Percentiles rank a stretch among this genome's conserved stretches.
These are phyloP conservation scores for Nepenthes mirabilis DNA, from an alignment of 148 eudicot species.

Conservation along the genomic window DNA sequence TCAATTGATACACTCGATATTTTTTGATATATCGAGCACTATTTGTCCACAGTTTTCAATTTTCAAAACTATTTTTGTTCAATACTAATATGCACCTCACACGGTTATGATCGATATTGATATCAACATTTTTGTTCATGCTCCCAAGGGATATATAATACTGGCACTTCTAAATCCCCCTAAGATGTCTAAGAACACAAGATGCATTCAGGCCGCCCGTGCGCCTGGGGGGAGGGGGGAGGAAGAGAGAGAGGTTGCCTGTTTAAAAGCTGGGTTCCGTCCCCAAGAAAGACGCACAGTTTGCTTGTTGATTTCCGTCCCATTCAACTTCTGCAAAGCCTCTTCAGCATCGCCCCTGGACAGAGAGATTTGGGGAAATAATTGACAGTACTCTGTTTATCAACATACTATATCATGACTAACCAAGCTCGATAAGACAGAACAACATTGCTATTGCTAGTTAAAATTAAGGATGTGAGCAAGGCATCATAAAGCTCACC, in stretches of 20 bases:
- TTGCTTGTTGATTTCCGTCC: constrained; percentile 85
- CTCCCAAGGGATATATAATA: too few relatives aligned
- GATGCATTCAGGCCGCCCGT: neutral
- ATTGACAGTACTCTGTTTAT: too few relatives aligned
- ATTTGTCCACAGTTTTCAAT: too few relatives aligned
- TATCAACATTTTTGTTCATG: too few relatives aligned
- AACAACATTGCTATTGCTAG: neutral
- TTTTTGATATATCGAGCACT: too few relatives aligned
- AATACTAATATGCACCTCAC: too few relatives aligned
- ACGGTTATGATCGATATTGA: too few relatives aligned
- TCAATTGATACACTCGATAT: too few relatives aligned
- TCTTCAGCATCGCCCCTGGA: constrained; percentile 78
- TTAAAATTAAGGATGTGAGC: neutral
- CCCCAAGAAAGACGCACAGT: constrained; percentile 99
- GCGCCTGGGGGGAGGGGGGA: neutral
- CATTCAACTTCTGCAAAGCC: constrained; percentile 80
- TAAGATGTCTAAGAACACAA: neutral
- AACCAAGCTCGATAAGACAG: neutral
- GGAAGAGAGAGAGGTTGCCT: constrained; percentile 23
- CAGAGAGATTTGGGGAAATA: neutral
- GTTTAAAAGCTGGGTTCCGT: constrained; percentile 86
- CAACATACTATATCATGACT: too few relatives aligned
- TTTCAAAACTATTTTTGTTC: too few relatives aligned
- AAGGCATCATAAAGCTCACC: constrained; percentile 24
- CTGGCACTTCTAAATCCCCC: neutral